These are phyloP conservation scores for Cystobasidiaceae sp. DNA, from an alignment of 1,284 basidiomycete species.

Conservation along the genomic window DNA sequence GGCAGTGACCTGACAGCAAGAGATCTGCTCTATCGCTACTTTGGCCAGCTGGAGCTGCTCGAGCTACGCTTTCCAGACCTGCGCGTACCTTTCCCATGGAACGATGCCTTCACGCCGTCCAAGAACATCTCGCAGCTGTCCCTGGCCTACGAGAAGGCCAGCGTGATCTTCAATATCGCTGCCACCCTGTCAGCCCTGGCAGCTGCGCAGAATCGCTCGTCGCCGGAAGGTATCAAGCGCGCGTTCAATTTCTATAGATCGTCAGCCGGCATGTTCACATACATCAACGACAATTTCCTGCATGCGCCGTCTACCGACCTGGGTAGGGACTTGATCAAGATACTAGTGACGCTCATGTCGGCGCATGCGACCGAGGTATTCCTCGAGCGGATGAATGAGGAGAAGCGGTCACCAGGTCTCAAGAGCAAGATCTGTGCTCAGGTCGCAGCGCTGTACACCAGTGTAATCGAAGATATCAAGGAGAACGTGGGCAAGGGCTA, in stretches of 20 bases:
- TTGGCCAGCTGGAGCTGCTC: slow-evolving; percentile 94
- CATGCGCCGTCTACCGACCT: slow-evolving; percentile 98
- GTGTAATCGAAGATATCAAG: slow-evolving; percentile 80
- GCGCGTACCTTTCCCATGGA: slow-evolving; percentile 88
- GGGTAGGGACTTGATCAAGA: slow-evolving; percentile 87
- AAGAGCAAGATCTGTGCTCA: slow-evolving; percentile 82
- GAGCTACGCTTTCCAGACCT: slow-evolving; percentile 96
- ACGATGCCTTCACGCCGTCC: slow-evolving; percentile 83
- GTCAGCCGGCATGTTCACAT: slow-evolving; percentile 94
- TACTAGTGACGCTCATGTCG: slow-evolving; percentile 75
- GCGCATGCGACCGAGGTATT: slow-evolving; percentile 96
- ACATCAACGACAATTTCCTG: slow-evolving; percentile 99
- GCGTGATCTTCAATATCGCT: slow-evolving; percentile 94
- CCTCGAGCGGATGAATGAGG: slow-evolving; percentile 86
- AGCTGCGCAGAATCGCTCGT: slow-evolving; percentile 69
- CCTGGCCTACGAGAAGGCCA: slow-evolving; percentile 97
- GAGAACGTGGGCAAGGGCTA: slow-evolving; percentile 94
- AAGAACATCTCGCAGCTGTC: slow-evolving; percentile 92
- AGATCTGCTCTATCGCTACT: slow-evolving; percentile 97
- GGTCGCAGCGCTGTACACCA: slow-evolving; percentile 70
- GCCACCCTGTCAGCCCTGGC: slow-evolving; percentile 88
- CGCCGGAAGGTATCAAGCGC: slow-evolving; percentile 90
- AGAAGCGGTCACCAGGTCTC: slow-evolving; percentile 75
- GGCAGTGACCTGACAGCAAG: slow-evolving; percentile 88
- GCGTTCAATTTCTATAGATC: slow-evolving; percentile 87